A percentile compares a stretch with the other conserved stretches of the same genome.
Conservation (phyloP, 2,329 filamentous ascomycete species). For the Epichloe baconii region DNA sequence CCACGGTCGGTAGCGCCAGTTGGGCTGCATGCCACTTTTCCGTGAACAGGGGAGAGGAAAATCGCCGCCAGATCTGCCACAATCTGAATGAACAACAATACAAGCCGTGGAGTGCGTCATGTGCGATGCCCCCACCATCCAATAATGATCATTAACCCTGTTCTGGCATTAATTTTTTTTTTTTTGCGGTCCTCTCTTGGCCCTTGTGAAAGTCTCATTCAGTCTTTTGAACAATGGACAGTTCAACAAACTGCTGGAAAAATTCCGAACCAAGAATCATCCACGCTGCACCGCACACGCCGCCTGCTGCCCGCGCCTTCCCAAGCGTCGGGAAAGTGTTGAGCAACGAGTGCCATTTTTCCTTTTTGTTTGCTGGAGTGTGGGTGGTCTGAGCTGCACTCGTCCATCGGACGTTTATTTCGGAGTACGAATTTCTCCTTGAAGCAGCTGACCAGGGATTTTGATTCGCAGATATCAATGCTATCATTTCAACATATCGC, state of each 20-base stretch:
- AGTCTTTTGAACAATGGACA: background rate
- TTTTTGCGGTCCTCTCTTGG: background rate
- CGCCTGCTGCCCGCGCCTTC: background rate
- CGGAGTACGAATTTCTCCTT: background rate
- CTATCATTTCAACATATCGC: background rate
- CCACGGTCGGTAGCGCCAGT: background rate
- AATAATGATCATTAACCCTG: background rate
- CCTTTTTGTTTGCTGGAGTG: background rate
- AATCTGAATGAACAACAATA: background rate
- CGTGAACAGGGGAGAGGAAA: background rate
- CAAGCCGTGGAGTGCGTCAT: background rate
- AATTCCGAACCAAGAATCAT: background rate
- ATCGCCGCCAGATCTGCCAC: background rate
- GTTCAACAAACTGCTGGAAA: background rate
- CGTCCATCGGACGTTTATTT: background rate
- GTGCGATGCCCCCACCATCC: background rate
- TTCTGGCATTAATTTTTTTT: too few species aligned
- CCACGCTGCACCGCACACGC: background rate
- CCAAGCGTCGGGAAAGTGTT: background rate
- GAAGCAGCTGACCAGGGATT: background rate
- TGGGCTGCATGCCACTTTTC: background rate
- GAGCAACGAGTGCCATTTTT: too few species aligned
- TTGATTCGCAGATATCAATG: background rate
- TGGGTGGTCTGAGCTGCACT: background rate
- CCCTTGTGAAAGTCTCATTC: background rate